Base-by-base conservation (phyloP, 768 basidiomycete genomes). In the Hygrophorus russula region DNA sequence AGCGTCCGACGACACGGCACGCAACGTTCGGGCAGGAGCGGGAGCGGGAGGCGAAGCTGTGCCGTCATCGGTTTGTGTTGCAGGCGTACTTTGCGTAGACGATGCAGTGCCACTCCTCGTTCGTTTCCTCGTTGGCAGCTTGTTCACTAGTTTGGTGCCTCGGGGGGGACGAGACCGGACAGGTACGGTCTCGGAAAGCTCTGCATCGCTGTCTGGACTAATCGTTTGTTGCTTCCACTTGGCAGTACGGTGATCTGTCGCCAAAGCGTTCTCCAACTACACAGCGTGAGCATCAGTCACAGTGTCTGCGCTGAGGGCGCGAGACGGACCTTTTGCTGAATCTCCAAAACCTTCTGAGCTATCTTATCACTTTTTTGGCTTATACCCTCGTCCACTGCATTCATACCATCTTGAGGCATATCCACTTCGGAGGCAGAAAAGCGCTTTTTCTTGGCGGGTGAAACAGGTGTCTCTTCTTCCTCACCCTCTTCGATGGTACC, bases 281-380 rank as follows among this genome's bases (percentile, higher is more conserved):
- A 18, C 48, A 13, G 30, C 9, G 19, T 15, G 46, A 35, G 36
- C 30, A 19, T 44, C 37, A 34, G 48, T 39, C 18, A 13, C 11
- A 39, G 30, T 10, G 17, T 13, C 9, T 35, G 33, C 24, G 24
- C 24, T 39, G 2, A 15, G 31, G n/a, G n/a, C n/a, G 27, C 11
- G 41, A 39, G n/a, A 59, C 68, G 43, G 35, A 90, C 91, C 77
- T 93, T 94, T 50, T 85, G 79, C 63, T 94, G 90, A 46, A 96
- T 93, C 60, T 84, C 78, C 38, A 84, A 55, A 36, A 96, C 85
- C 60, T 91, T 89, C 58, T 85, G 78, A 18, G 87, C 82, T 44
- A 96, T 92, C 55, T 76, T 79, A 53, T 93, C 91, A 50, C 83
- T 90, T 58, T 81, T 80, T 55, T 80, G 72, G 50, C 76, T 84